phyloP scores from a whole-genome alignment of 2,329 filamentous ascomycete species.

The Mycosphaerelloides madeirae region DNA sequence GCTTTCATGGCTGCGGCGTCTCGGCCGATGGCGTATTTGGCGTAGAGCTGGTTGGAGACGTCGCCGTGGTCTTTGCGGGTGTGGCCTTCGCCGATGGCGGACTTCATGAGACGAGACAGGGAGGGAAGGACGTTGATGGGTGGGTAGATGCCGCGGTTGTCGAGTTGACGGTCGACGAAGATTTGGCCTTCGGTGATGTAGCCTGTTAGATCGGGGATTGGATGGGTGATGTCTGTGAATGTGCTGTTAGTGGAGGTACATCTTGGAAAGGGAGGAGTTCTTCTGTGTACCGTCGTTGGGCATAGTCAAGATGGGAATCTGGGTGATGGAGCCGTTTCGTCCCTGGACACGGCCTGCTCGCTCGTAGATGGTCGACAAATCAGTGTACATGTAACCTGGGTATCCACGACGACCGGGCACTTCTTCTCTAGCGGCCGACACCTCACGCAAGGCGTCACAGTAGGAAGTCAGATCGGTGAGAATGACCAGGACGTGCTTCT shows the following conservation, averaged over 20 bases:
- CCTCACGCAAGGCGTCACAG: slow-evolving; percentile 97
- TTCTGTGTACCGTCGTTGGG: slow-evolving; percentile 91
- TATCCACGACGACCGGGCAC: slow-evolving; percentile 98
- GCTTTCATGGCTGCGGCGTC: slow-evolving; percentile 99
- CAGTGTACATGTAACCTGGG: slow-evolving; percentile 99
- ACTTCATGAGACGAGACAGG: slow-evolving; percentile 99
- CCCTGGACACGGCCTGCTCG: slow-evolving; percentile 95
- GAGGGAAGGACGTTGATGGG: slow-evolving; percentile 98
- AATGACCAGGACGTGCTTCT: slow-evolving; percentile 99
- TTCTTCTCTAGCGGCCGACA: slow-evolving; percentile 96
- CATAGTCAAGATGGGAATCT: slow-evolving; percentile 99
- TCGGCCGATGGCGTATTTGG: slow-evolving; percentile 98
- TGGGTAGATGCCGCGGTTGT: slow-evolving; percentile 97
- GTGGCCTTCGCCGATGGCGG: slow-evolving; percentile 94
- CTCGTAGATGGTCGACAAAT: slow-evolving; percentile 99
- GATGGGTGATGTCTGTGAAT: slow-evolving; percentile 80
- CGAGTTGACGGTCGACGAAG: slow-evolving; percentile 85
- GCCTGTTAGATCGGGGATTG: slow-evolving; percentile 95
- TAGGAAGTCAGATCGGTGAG: slow-evolving; percentile 96
- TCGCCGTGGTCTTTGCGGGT: slow-evolving; percentile 96
- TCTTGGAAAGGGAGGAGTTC: background rate
- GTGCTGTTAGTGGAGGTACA: background rate
- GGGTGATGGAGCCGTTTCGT: slow-evolving; percentile 96
- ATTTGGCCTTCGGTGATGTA: slow-evolving; percentile 99
- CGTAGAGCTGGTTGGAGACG: slow-evolving; percentile 98